Evolutionary conservation across 768 basidiomycete species (phyloP).

Genomic region (Lyophyllum semitale): DNA sequence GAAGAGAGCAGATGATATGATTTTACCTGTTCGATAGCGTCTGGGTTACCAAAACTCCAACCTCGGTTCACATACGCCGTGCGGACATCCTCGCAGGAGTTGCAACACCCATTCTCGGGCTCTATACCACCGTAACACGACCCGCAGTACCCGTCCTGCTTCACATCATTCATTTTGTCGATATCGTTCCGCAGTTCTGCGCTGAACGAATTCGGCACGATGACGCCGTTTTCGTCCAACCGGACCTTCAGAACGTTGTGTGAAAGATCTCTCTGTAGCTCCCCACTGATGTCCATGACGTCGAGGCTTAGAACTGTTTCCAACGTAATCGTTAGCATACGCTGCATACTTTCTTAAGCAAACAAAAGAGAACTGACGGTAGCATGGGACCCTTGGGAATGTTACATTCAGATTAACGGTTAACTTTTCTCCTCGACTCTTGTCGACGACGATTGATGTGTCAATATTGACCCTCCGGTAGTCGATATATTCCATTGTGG

Average conservation of each 20-base stretch:
- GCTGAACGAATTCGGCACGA: constrained; percentile 55
- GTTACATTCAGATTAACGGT: constrained; percentile 90
- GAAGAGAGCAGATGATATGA: neutral
- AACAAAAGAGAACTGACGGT: constrained; percentile 60
- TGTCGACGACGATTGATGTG: constrained; percentile 93
- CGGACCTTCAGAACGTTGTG: constrained; percentile 89
- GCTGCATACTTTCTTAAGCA: neutral
- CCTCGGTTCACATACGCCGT: constrained; percentile 87
- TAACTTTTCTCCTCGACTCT: constrained; percentile 91
- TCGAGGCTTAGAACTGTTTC: constrained; percentile 87
- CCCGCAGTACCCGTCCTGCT: constrained; percentile 78
- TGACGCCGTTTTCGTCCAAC: constrained; percentile 56
- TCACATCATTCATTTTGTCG: constrained; percentile 70
- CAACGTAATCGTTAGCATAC: neutral
- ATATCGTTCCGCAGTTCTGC: constrained; percentile 84
- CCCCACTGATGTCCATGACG: constrained; percentile 98
- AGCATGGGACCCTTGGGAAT: constrained; percentile 97
- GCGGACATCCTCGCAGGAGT: constrained; percentile 94
- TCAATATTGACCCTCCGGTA: constrained; percentile 86
- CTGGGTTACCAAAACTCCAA: constrained; percentile 93
- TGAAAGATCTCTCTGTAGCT: constrained; percentile 87
- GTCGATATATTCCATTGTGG: constrained; percentile 93
- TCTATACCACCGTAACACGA: constrained; percentile 91
- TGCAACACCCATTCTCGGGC: constrained; percentile 85
- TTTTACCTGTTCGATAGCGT: constrained; percentile 87